Base-by-base conservation (phyloP, 2,329 filamentous ascomycete genomes). In the Ascochyta viciae-villosae region DNA sequence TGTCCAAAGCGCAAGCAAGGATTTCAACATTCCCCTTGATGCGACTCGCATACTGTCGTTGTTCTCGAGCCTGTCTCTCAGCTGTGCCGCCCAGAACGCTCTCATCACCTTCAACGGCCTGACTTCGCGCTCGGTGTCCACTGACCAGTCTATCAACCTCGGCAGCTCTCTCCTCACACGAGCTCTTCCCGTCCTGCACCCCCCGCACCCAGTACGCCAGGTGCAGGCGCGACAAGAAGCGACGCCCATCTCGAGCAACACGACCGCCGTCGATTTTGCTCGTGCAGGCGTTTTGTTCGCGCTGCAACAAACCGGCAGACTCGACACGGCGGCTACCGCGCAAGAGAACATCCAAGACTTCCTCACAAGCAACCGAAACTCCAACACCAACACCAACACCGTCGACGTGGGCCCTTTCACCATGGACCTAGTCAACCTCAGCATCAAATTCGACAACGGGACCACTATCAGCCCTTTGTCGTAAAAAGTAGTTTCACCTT, bases 41-140 rank as follows among this genome's bases (percentile, higher is more conserved):
- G 82, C 85, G 4, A 85, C 85, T 0, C 82, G 82, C 7, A 85
- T 98, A 47, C 78, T 96, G 51, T 86, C 88, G 1, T 85, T 92
- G 43, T 91, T 98, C 74, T 94, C 89, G 67, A 78, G 83, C 6
- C 85, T 84, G 29, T 89, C 89, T 61, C 80, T 96, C 15, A 92
- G 90, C 50, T 99, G 95, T 75, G 86, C 86, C 8, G 86, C 88
- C 0, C 89, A 97, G 73, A 98, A 98, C 67, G 89, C 92, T 0
- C 82, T 99, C 4, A 89, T 98, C 15, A 92, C 90, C 0, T 96
- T 97, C 74, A 85, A 90, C 64, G 89, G 75, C 1, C 65, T 76
- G 9, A 65, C 74, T 6, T 71, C 72, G 43, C 70, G 74, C 38
- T 74, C 71, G 7, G 35, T 61, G 6, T 33, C 50, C 16, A 33